Conservation (phyloP, 1,284 basidiomycete genomes). For the Ganoderma resinaceum region DNA sequence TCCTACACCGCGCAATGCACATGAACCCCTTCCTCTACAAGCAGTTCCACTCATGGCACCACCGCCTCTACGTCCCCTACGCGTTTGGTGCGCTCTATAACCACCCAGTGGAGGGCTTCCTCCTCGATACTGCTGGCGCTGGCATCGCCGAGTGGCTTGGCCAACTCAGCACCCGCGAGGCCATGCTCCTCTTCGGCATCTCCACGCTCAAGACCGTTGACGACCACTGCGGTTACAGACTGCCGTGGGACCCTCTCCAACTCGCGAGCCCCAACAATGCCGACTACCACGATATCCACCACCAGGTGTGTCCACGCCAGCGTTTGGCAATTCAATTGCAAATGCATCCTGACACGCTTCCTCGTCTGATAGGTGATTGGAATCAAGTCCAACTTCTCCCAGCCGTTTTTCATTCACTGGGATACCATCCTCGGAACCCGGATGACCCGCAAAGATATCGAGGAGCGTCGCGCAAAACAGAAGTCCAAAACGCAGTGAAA, state of each 20-base stretch:
- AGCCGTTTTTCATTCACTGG: constrained; percentile 94
- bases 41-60: constrained; percentile 94
- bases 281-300: constrained; percentile 99
- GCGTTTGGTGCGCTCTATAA: constrained; percentile 98
- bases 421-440: constrained; percentile 82
- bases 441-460: constrained; percentile 77
- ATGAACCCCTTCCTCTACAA: constrained; percentile 91
- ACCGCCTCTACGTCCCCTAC: constrained; percentile 96
- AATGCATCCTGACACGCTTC: background rate
- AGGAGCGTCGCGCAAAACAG: constrained; percentile 47
- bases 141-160: constrained; percentile 77
- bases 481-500: constrained; percentile 24
- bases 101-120: constrained; percentile 90
- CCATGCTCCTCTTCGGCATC: constrained; percentile 85
- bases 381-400: constrained; percentile 96
- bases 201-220: constrained; percentile 96
- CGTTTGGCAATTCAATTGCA: background rate
- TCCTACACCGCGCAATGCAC: constrained; percentile 93
- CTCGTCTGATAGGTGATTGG: constrained; percentile 70
- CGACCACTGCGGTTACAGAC: constrained; percentile 93
- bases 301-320: constrained; percentile 65
- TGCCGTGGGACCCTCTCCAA: constrained; percentile 93
- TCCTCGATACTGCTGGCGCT: constrained; percentile 89
- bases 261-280: constrained; percentile 92
- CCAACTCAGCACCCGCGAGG: constrained; percentile 83